phyloP scores from a whole-genome alignment of 441 rosid species.

The Gossypium trilobum region DNA sequence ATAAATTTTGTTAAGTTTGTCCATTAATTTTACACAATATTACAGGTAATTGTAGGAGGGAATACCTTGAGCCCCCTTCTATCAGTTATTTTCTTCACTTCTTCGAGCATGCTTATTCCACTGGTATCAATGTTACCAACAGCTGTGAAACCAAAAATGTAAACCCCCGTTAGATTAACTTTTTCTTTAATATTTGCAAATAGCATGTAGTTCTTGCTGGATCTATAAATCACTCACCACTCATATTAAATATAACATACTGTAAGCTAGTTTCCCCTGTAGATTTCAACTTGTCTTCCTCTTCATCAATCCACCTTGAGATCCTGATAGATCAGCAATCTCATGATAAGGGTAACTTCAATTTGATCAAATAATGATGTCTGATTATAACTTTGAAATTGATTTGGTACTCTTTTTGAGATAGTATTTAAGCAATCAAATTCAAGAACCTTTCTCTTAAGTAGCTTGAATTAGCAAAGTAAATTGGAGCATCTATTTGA shows the following conservation, averaged over 20 bases:
- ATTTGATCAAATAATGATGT: neutral
- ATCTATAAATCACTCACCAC: constrained; percentile 33
- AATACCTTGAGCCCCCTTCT: constrained; percentile 65
- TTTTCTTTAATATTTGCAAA: neutral
- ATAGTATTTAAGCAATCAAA: neutral
- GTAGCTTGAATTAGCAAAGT: constrained; percentile 81
- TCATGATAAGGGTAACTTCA: neutral
- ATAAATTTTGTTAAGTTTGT: neutral
- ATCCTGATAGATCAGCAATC: constrained; percentile 35
- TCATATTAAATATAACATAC: constrained; percentile 68
- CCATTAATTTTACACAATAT: neutral
- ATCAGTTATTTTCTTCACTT: constrained; percentile 48
- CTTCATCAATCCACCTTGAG: constrained; percentile 80
- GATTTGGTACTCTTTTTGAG: neutral
- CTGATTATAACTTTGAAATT: neutral
- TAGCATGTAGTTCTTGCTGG: neutral
- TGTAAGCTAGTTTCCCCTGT: constrained; percentile 49
- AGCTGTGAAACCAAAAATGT: constrained; percentile 31
- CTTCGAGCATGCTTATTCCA: constrained; percentile 91
- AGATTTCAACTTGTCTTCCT: constrained; percentile 60
- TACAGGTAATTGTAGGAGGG: neutral
- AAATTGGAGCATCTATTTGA: constrained; percentile 83
- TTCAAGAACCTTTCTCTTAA: constrained; percentile 67
- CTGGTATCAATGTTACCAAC: constrained; percentile 95
- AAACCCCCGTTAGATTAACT: neutral